Base-by-base conservation (phyloP, 2,329 filamentous ascomycete species). In the Xylariaceae sp. region DNA sequence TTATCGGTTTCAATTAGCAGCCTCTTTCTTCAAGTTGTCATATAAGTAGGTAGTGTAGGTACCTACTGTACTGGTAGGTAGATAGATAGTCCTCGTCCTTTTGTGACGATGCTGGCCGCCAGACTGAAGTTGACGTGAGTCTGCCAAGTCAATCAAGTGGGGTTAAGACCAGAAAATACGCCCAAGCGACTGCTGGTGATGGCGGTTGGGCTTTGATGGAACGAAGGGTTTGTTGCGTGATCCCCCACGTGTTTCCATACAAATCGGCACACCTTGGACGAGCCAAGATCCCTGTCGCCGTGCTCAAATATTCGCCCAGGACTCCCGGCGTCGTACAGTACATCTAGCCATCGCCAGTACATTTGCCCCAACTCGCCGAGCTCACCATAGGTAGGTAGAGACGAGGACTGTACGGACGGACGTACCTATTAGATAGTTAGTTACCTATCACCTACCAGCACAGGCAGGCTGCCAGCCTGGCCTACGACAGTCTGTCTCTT, bases 141-240 rank as follows among this genome's bases (percentile, higher is more conserved):
- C 50, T 53, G 62, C 64, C 63, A 66, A 65, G 65, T 27, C 35
- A 34, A 34, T 26, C 29, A 54, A 60, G 59, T 66, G 64, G 64
- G 50, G 53, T 56, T 48, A 55, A 47, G 60, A 60, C 64, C 61
- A 30, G 39, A 43, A 64, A 53, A 34, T 67, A 64, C 65, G 61
- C 64, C 6, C 9, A 47, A 30, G 41, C 12, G 12, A 54, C 44
- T 12, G 31, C 27, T n/a, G 47, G 31, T 42, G 31, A 31, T 39
- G 29, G 44, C 42, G 35, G 32, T 48, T 26, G 37, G 47, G 35
- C 46, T 9, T 44, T 34, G 51, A 45, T 50, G 45, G 53, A 39
- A 27, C 26, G 32, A 48, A 47, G 37, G 44, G 42, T 30, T 9
- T 50, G 43, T 52, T 46, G 47, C 42, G 55, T 46, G 40, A 51